Conservation (phyloP, 495 filamentous ascomycete species). For the Aspergillus carlsbadensis region DNA sequence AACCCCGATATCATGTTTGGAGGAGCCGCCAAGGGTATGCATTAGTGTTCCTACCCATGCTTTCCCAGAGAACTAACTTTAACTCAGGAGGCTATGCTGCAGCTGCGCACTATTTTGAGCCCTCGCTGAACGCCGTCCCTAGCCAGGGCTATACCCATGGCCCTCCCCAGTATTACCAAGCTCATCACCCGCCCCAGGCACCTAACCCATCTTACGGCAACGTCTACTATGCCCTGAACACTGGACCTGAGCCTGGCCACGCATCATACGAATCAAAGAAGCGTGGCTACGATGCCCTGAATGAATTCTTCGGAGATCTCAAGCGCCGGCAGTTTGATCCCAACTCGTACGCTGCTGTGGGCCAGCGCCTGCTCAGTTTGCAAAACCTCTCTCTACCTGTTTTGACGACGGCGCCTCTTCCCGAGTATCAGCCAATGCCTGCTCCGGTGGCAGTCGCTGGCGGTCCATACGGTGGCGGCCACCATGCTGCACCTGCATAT, state of each 20-base stretch:
- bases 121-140: conserved; percentile 38
- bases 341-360: conserved; percentile 76
- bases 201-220: conserved; percentile 62
- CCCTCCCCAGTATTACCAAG: conserved; percentile 58
- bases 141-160: conserved; percentile 47
- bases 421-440: conserved; percentile 64
- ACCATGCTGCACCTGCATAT: conserved; percentile 55
- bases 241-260: conserved; percentile 44
- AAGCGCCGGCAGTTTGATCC: conserved; percentile 89
- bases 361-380: conserved; percentile 72
- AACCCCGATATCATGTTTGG: conserved; percentile 56
- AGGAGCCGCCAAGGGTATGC: conserved; percentile 37
- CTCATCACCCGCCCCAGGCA: conserved; percentile 50
- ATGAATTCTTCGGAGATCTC: conserved; percentile 89
- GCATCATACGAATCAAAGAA: conserved; percentile 66
- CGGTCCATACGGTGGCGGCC: conserved; percentile 51
- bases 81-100: conserved; percentile 33
- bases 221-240: conserved; percentile 68
- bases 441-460: conserved; percentile 54
- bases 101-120: conserved; percentile 47
- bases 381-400: conserved; percentile 70
- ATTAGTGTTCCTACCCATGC: not conserved
- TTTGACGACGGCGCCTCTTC: conserved; percentile 54
- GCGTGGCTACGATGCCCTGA: conserved; percentile 81
- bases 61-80: not conserved